Evolutionary conservation across 2,329 filamentous ascomycete species (phyloP), one percentile per base, ranked within the genome.

Genomic region (Monosporascus sp.): DNA sequence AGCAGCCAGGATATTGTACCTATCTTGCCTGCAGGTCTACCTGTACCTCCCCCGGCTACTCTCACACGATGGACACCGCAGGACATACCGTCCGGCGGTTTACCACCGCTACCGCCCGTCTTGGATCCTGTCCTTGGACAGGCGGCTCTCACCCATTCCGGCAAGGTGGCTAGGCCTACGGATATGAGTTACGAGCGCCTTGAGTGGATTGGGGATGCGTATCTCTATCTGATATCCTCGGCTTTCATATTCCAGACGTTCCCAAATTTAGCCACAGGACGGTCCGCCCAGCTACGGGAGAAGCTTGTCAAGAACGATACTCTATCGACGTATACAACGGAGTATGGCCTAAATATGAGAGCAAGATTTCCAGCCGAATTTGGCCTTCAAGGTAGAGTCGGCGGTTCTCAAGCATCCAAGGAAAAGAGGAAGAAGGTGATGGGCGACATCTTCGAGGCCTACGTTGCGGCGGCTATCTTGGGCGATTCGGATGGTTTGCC

Each of bases 361-460:
- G 80, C 88, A 7, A 77, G 76, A 28, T 73, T 88, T 3, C 86
- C 79, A 1, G 57, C 61, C 14, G 77, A 78, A 57, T 74, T 75
- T 62, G 62, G 65, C 35, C 51, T 72, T 50, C 64, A 60, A 2
- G 69, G 68, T 5, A 65, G 68, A 48, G 60, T 57, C 14, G 59
- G 60, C 2, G 76, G 78, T 56, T 72, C 72, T 24, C 64, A 58
- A 47, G 70, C 63, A 50, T 78, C 64, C 52, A 70, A 65, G 65
- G 85, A 79, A 66, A 80, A 78, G 43, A 77, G 81, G 55, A 79
- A 75, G 15, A 97, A 97, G 69, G 84, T 91, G 9, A 78, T 88
- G 52, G 92, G 87, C 8, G 93, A 97, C 66, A 79, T 97, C 18
- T 95, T 97, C 63, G 93, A 97, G 68, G 88, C 93, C 0, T 97